Evolutionary conservation across 208 protist genomes (phyloP).

Genomic region (Leishmania major): DNA sequence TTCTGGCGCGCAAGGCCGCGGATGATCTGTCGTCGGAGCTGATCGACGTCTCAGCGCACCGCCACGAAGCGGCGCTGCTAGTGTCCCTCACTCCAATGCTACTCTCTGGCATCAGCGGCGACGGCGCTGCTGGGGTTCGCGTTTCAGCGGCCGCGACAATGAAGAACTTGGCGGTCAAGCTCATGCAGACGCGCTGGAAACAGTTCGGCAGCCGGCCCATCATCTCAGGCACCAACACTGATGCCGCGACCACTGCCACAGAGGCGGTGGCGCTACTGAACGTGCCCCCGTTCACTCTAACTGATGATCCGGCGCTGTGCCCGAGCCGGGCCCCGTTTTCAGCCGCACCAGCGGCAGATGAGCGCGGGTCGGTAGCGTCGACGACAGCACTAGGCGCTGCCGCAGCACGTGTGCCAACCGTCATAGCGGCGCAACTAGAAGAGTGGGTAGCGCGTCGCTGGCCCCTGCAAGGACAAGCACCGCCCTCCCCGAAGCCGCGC

Average conservation of each 20-base stretch:
- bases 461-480: not conserved
- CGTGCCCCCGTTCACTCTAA: conserved; percentile 22
- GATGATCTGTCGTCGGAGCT: conserved; percentile 35
- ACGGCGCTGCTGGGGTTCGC: conserved; percentile 3
- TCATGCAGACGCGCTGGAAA: conserved; percentile 26
- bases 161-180: conserved; percentile 13
- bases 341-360: not conserved
- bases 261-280: conserved; percentile 26
- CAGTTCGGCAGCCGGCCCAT: conserved; percentile 26
- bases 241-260: not conserved
- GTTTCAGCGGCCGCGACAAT: conserved; percentile 9
- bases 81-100: conserved; percentile 81
- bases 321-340: not conserved
- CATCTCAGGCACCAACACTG: not conserved
- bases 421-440: conserved; percentile 34
- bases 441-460: conserved; percentile 36
- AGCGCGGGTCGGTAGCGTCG: not conserved
- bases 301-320: not conserved
- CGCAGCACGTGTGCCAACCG: conserved; percentile 1
- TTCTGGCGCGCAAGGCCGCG: conserved; percentile 29
- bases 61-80: conserved; percentile 56
- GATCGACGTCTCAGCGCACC: conserved; percentile 23
- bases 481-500: not conserved
- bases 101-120: conserved; percentile 36
- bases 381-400: not conserved